Conservation (phyloP, 257 asterid species). For the Jacaranda mimosifolia region DNA sequence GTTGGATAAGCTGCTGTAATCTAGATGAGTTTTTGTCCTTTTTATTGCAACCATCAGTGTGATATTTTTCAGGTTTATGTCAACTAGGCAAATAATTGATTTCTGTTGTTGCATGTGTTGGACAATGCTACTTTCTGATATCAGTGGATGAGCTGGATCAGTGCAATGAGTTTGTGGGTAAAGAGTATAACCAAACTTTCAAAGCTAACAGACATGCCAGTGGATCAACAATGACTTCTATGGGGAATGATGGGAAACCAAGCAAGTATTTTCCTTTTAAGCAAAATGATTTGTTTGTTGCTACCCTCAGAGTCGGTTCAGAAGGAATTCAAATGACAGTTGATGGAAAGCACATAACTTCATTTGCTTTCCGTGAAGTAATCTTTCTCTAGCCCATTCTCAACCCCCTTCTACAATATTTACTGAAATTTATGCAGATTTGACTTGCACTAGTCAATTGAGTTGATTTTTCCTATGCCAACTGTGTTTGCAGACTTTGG, state of each 20-base stretch:
- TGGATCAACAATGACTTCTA: slow-evolving; percentile 52
- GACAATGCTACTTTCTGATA: slow-evolving; percentile 35
- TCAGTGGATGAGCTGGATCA: slow-evolving; percentile 95
- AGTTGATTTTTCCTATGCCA: slow-evolving; percentile 5
- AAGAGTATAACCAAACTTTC: slow-evolving; percentile 59
- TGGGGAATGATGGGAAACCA: slow-evolving; percentile 67
- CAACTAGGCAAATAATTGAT: neutral
- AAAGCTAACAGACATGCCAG: slow-evolving; percentile 47
- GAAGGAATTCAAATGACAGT: slow-evolving; percentile 99
- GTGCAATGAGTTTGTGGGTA: slow-evolving; percentile 84
- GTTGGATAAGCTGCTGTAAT: too few relatives aligned
- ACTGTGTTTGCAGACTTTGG: slow-evolving; percentile 73
- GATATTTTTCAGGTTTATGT: neutral
- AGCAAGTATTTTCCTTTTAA: slow-evolving; percentile 84
- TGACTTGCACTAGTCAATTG: slow-evolving; percentile 20
- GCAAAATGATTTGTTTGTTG: slow-evolving; percentile 87
- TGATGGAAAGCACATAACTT: slow-evolving; percentile 95
- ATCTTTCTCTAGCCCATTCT: slow-evolving; percentile 39
- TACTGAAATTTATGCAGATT: neutral
- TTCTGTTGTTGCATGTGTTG: slow-evolving; percentile 33
- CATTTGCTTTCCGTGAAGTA: slow-evolving; percentile 94
- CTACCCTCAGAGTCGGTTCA: slow-evolving; percentile 88
- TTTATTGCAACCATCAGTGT: neutral
- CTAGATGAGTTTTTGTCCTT: neutral
- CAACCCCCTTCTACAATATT: neutral